Evolutionary conservation across 371 early-diverging fungal genomes (phyloP), one percentile per base, ranked within the genome.

Genomic region (Mycotypha africana): DNA sequence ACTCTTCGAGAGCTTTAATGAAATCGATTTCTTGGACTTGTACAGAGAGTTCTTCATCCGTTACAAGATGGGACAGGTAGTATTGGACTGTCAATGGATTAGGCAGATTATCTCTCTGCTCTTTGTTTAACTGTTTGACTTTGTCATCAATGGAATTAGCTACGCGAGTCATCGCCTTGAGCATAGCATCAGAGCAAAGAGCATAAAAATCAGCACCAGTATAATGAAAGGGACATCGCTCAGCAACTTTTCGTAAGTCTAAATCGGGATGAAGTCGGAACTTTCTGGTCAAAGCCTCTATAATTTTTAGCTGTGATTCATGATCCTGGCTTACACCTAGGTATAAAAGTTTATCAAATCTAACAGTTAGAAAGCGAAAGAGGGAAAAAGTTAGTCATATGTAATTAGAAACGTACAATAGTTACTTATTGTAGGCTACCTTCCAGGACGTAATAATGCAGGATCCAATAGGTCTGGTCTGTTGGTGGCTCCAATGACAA

Each of bases 401-500:
- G n/a, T n/a, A n/a, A n/a, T n/a, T n/a, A n/a, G n/a, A n/a, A n/a
- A n/a, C n/a, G n/a, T n/a, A n/a, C n/a, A n/a, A n/a, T n/a, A n/a
- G n/a, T n/a, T 32, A 25, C 16, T 34, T 15, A 15, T 10, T 24
- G n/a, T 14, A 11, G 20, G 49, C 52, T 53, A 64, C 69, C 69
- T 57, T 52, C 60, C 80, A 53, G 49, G 79, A 74, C 75, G 94
- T 55, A 41, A 38, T 16, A 53, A 43, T 9, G 99, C 99, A 11
- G 94, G 90, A 55, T 99, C 99, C 9, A 99, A 68, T 33, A 99
- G 70, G 76, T 99, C 99, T 0, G 98, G 98, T 49, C 99, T 78
- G 65, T 99, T 99, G 10, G 99, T 99, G 0, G 99, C 99, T 33
- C 97, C 99, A 65, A 99, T 98, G 5, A 99, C 98, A 85, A 99